A percentile compares a stretch with the other conserved stretches of the same genome.
Conservation (phyloP, 164 flowering plant genomes). For the Santalum album region DNA sequence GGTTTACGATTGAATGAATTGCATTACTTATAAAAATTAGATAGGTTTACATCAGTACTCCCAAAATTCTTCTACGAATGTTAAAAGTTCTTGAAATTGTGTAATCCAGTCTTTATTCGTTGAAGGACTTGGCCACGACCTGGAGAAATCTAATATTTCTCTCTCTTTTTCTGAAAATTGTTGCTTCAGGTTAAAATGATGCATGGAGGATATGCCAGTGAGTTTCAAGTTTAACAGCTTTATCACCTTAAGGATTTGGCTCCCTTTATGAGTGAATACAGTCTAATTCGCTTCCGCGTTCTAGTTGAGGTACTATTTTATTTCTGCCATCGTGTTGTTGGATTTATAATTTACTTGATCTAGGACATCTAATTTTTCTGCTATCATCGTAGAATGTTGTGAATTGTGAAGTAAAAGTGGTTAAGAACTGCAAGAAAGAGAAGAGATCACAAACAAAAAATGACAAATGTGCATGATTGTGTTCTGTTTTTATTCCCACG, state of each 20-base stretch:
- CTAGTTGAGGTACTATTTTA: slow-evolving; percentile 64
- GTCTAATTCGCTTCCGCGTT: slow-evolving; percentile 66
- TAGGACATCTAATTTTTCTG: too few species aligned
- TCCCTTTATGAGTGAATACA: slow-evolving; percentile 75
- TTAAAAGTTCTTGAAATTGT: too few species aligned
- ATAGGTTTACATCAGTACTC: too few species aligned
- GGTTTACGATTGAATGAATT: too few species aligned
- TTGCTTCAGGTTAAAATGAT: slow-evolving; percentile 28
- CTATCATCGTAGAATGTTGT: neutral
- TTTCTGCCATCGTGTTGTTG: neutral
- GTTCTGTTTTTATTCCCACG: too few species aligned
- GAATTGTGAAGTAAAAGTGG: neutral
- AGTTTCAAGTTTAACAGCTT: slow-evolving; percentile 52
- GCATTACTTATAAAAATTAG: too few species aligned
- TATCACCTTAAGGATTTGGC: slow-evolving; percentile 82
- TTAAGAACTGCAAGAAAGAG: neutral
- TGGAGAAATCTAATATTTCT: too few species aligned
- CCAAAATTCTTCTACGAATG: too few species aligned
- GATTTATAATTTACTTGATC: too few species aligned
- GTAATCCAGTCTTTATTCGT: too few species aligned
- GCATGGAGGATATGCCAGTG: slow-evolving; percentile 15
- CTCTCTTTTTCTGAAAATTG: too few species aligned
- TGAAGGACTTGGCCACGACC: too few species aligned
- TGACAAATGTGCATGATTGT: neutral
- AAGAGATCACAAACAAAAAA: neutral